These are phyloP conservation scores for Nigrospora oryzae DNA, from an alignment of 2,329 filamentous ascomycete genomes.

Conservation along the genomic window DNA sequence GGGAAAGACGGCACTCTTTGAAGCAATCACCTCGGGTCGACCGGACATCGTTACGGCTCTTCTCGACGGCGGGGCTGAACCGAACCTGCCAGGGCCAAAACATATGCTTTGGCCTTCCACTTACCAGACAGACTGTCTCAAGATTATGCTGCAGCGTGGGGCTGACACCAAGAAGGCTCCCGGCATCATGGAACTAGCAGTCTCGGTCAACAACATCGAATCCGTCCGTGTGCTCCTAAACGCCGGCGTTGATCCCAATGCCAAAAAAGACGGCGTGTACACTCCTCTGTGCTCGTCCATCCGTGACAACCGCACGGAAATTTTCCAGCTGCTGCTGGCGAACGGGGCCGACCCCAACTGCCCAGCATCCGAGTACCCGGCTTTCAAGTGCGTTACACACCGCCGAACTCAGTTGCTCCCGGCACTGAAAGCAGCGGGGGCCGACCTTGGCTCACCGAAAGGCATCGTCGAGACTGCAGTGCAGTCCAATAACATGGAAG, in stretches of 20 bases:
- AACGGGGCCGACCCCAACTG: constrained; percentile 56
- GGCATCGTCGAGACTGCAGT: constrained; percentile 61
- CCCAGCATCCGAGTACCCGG: constrained; percentile 54
- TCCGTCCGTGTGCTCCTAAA: constrained; percentile 48
- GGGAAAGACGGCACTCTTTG: constrained; percentile 56
- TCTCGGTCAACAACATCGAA: constrained; percentile 55
- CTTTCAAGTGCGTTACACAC: constrained; percentile 62
- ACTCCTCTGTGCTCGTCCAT: constrained; percentile 62
- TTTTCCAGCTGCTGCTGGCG: constrained; percentile 49
- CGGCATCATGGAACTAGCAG: constrained; percentile 56
- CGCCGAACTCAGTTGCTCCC: constrained; percentile 53
- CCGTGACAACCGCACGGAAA: constrained; percentile 54
- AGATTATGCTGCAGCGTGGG: constrained; percentile 48
- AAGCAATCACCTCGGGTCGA: constrained; percentile 48
- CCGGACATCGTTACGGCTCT: constrained; percentile 45
- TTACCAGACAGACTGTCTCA: constrained; percentile 48
- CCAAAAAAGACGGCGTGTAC: constrained; percentile 57
- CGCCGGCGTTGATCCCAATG: constrained; percentile 51
- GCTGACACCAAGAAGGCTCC: constrained; percentile 52
- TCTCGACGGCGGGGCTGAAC: constrained; percentile 39
- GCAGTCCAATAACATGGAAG: constrained; percentile 51
- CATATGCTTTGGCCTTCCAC: constrained; percentile 60
- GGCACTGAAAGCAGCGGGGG: constrained; percentile 50
- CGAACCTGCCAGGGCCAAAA: constrained; percentile 61
- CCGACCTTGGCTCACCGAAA: constrained; percentile 48